These are phyloP conservation scores for Conticribra weissflogii DNA, from an alignment of 108 stramenopile species.

Conservation along the genomic window DNA sequence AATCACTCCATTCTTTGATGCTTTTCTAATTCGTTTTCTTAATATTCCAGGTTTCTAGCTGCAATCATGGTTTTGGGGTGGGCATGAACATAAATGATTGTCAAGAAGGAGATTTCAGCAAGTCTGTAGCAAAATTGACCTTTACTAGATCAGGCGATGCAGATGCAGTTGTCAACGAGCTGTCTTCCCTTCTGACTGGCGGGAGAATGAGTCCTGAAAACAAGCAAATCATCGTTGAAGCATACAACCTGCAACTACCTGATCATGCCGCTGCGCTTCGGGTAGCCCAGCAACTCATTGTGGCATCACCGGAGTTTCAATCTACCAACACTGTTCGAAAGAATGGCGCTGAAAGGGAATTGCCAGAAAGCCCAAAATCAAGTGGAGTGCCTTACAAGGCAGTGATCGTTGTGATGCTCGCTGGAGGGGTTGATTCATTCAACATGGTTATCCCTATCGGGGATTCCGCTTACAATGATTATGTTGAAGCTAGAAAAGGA, in stretches of 20 bases:
- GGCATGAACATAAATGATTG: slow-evolving; percentile 7
- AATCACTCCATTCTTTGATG: too few species aligned
- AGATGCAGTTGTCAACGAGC: slow-evolving; percentile 50
- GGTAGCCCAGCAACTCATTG: slow-evolving; percentile 47
- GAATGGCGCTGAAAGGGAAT: slow-evolving; percentile 7
- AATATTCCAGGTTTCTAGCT: too few species aligned
- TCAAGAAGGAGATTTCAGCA: slow-evolving; percentile 16
- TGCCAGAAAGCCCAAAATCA: slow-evolving; percentile 14
- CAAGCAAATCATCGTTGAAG: slow-evolving; percentile 21
- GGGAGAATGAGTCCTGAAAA: slow-evolving; percentile 37
- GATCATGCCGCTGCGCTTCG: slow-evolving; percentile 30
- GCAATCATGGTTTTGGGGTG: too few species aligned
- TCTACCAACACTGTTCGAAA: slow-evolving; percentile 23
- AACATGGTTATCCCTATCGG: slow-evolving; percentile 30
- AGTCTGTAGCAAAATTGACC: slow-evolving; percentile 16
- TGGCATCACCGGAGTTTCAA: slow-evolving; percentile 54
- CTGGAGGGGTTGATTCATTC: slow-evolving; percentile 42
- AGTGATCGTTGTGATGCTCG: slow-evolving; percentile 33
- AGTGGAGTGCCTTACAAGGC: slow-evolving; percentile 43
- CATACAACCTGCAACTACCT: slow-evolving; percentile 12
- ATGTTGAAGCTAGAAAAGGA: slow-evolving; percentile 4
- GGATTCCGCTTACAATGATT: slow-evolving; percentile 9
- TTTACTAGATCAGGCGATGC: slow-evolving; percentile 17
- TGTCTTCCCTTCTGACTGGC: slow-evolving; percentile 53
- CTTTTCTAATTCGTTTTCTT: too few species aligned